Conservation (phyloP, 768 basidiomycete genomes). For the Lyophyllum decastes region DNA sequence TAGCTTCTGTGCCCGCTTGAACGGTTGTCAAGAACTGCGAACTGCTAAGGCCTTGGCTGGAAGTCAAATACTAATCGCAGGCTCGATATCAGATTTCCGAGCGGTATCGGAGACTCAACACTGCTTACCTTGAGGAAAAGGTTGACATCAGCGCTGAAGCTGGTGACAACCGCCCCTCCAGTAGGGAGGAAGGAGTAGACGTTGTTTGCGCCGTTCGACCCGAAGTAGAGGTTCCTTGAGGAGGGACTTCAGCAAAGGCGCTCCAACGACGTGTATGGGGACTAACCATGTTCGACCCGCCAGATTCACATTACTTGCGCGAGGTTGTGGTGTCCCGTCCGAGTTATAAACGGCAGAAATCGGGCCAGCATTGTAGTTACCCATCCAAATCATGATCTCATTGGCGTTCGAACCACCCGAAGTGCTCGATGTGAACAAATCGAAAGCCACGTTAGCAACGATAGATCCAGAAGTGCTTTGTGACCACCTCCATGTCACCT, state of each 20-base stretch:
- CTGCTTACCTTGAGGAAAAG: constrained; percentile 46
- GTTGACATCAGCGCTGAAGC: constrained; percentile 57
- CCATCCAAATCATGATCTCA: constrained; percentile 71
- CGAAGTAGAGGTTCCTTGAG: constrained; percentile 54
- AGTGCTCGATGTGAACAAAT: constrained; percentile 59
- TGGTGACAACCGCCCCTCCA: constrained; percentile 35
- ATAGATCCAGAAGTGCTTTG: constrained; percentile 40
- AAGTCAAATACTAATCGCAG: constrained; percentile 47
- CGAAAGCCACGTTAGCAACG: constrained; percentile 61
- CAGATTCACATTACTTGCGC: constrained; percentile 43
- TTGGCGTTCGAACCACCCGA: constrained; percentile 48
- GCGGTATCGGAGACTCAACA: neutral
- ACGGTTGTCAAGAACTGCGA: constrained; percentile 60
- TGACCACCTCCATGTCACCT: constrained; percentile 62
- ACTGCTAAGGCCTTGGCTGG: constrained; percentile 42
- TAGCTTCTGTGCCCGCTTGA: constrained; percentile 67
- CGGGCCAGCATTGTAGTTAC: constrained; percentile 56
- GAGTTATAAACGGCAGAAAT: constrained; percentile 51
- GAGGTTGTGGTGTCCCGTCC: constrained; percentile 46
- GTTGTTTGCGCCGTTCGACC: constrained; percentile 52
- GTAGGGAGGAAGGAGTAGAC: constrained; percentile 52
- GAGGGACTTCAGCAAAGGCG: neutral
- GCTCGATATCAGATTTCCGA: neutral
- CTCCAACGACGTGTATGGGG: neutral
- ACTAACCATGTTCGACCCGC: constrained; percentile 52